Conservation (phyloP, 345 rosid genomes). For the Rubroshorea leprosula region DNA sequence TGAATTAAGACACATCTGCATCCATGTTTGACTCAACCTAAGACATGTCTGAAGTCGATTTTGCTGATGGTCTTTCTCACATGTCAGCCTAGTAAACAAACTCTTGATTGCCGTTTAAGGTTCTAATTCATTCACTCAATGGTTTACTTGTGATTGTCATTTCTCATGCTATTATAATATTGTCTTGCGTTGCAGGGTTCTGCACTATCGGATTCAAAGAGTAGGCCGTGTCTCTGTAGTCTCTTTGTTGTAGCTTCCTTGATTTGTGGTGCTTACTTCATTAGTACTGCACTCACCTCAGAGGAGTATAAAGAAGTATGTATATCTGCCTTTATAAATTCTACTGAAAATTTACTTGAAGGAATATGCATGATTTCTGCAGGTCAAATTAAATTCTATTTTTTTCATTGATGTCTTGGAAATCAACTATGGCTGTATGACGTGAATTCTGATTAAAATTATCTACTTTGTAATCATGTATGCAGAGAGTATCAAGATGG, state of each 20-base stretch:
- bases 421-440: not conserved
- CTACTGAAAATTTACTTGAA: not conserved
- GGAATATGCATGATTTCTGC: not conserved
- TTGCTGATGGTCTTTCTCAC: not conserved
- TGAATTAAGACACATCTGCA: not conserved
- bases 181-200: constrained; percentile 34
- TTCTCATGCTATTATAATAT: not conserved
- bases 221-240: constrained; percentile 52
- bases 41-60: not conserved
- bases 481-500: constrained; percentile 59
- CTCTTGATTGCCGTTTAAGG: not conserved
- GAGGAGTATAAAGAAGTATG: constrained; percentile 57
- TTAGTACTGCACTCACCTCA: constrained; percentile 36
- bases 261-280: constrained; percentile 54
- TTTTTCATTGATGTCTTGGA: too few species aligned
- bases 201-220: constrained; percentile 36
- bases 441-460: not conserved
- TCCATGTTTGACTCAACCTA: not conserved
- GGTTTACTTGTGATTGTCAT: not conserved
- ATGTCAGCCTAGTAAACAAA: not conserved
- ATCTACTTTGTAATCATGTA: constrained; percentile 7
- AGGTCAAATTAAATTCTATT: too few species aligned
- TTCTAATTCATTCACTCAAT: not conserved
- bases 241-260: constrained; percentile 40
- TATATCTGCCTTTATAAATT: constrained; percentile 13